A percentile compares a stretch with the other conserved stretches of the same genome.
Evolutionary conservation across 495 filamentous ascomycete genomes (phyloP).

Genomic region (Polyplosphaeria fusca): DNA sequence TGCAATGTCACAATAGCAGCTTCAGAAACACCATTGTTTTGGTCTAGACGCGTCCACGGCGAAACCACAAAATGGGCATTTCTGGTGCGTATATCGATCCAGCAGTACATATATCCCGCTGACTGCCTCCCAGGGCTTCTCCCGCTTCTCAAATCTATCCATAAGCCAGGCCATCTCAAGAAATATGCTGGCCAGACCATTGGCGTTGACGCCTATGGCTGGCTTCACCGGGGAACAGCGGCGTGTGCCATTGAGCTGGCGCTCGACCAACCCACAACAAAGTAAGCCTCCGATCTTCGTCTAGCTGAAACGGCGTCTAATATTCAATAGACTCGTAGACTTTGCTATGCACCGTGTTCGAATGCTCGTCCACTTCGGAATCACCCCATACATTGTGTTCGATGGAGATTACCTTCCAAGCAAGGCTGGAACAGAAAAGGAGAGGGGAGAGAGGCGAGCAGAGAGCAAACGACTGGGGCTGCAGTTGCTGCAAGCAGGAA

Average conservation of each 20-base stretch:
- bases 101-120: not conserved
- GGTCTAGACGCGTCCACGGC: not conserved
- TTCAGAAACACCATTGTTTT: slow-evolving; percentile 7
- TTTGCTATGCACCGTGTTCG: slow-evolving; percentile 86
- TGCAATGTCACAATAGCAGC: slow-evolving; percentile 24
- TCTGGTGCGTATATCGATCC: slow-evolving; percentile 36
- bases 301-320: slow-evolving; percentile 27
- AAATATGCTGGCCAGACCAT: slow-evolving; percentile 85
- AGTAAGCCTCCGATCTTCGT: slow-evolving; percentile 52
- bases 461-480: slow-evolving; percentile 70
- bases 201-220: slow-evolving; percentile 94
- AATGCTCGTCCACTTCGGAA: slow-evolving; percentile 89
- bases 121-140: slow-evolving; percentile 66
- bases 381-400: slow-evolving; percentile 90
- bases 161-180: slow-evolving; percentile 79
- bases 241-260: slow-evolving; percentile 90
- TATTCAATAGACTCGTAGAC: slow-evolving; percentile 69
- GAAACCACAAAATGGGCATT: slow-evolving; percentile 42
- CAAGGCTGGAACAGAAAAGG: slow-evolving; percentile 86
- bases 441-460: slow-evolving; percentile 65
- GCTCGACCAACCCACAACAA: slow-evolving; percentile 78
- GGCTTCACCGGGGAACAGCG: slow-evolving; percentile 92
- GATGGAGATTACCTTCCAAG: slow-evolving; percentile 94
- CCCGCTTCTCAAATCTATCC: slow-evolving; percentile 91
- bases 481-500: slow-evolving; percentile 75